phyloP scores from a whole-genome alignment of 108 stramenopile species.

The Schizochytrium sp. region DNA sequence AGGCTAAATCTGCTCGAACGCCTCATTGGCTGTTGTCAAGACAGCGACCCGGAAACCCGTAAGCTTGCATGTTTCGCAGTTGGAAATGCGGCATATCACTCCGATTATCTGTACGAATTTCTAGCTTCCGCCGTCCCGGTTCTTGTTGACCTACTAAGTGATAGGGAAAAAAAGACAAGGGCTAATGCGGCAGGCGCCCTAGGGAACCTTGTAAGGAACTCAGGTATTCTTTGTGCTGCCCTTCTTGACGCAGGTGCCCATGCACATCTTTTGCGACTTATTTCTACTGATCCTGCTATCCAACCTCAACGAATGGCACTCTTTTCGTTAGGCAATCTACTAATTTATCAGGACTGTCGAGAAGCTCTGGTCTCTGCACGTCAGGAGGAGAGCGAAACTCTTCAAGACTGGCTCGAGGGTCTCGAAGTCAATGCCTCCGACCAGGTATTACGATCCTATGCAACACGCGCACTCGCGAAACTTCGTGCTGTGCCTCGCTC shows the following conservation, averaged over 20 bases:
- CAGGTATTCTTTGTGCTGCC: conserved; percentile 59
- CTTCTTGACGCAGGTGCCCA: conserved; percentile 61
- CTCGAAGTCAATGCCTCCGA: not conserved
- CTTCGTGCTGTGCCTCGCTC: conserved; percentile 14
- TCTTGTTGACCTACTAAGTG: conserved; percentile 54
- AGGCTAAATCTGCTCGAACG: not conserved
- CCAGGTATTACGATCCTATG: not conserved
- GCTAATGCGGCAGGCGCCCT: conserved; percentile 80
- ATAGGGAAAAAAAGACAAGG: conserved; percentile 72
- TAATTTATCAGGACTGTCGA: conserved; percentile 63
- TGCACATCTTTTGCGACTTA: conserved; percentile 61
- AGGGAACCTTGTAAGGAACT: conserved; percentile 76
- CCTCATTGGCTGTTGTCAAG: conserved; percentile 32
- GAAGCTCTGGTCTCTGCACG: conserved; percentile 42
- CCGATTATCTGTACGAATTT: conserved; percentile 65
- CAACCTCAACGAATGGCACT: conserved; percentile 71
- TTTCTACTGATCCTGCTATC: conserved; percentile 53
- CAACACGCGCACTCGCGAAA: not conserved
- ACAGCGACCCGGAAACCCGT: conserved; percentile 69
- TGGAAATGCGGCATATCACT: conserved; percentile 79
- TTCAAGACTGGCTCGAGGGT: conserved; percentile 27
- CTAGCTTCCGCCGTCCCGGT: conserved; percentile 69
- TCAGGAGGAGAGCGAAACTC: not conserved
- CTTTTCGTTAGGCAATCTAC: conserved; percentile 73
- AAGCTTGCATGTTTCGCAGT: conserved; percentile 78